Conservation (phyloP, 352 stramenopile genomes). For the Globisporangium orthogonon region DNA sequence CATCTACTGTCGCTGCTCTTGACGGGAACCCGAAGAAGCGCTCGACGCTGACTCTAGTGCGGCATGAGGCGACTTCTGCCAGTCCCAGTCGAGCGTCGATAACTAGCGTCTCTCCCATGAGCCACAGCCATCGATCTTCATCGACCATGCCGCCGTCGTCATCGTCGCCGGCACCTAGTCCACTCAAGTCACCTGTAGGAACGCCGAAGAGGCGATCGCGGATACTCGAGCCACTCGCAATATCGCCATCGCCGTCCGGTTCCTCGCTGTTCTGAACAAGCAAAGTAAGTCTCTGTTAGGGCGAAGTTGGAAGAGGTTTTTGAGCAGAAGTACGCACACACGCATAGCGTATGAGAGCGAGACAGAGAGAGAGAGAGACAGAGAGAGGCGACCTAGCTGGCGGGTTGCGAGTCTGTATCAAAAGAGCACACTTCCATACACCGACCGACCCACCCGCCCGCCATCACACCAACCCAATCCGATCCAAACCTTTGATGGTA, state of each 20-base stretch:
- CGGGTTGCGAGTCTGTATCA: too few species aligned
- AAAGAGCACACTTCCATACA: too few species aligned
- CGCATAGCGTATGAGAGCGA: too few species aligned
- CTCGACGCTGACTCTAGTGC: constrained; percentile 33
- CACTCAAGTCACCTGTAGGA: constrained; percentile 27
- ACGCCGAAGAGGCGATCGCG: constrained; percentile 49
- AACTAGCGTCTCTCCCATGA: background rate
- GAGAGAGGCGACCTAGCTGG: too few species aligned
- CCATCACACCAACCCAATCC: too few species aligned
- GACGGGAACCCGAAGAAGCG: constrained; percentile 11
- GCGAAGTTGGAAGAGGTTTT: too few species aligned
- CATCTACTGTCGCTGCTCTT: background rate
- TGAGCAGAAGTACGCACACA: too few species aligned
- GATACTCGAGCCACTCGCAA: constrained; percentile 36
- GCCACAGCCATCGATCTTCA: constrained; percentile 4
- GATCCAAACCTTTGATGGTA: too few species aligned
- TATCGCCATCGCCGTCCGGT: background rate
- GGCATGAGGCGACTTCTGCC: constrained; percentile 15
- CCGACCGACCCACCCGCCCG: too few species aligned
- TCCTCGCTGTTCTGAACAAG: background rate
- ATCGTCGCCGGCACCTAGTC: constrained; percentile 13
- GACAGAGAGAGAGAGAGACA: too few species aligned
- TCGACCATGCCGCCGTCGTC: constrained; percentile 2
- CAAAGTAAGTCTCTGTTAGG: too few species aligned
- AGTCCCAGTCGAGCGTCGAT: background rate